Percentiles rank a stretch among this genome's conserved stretches.
phyloP scores from a whole-genome alignment of 129 eudicot genomes.

The Flaveria robusta region DNA sequence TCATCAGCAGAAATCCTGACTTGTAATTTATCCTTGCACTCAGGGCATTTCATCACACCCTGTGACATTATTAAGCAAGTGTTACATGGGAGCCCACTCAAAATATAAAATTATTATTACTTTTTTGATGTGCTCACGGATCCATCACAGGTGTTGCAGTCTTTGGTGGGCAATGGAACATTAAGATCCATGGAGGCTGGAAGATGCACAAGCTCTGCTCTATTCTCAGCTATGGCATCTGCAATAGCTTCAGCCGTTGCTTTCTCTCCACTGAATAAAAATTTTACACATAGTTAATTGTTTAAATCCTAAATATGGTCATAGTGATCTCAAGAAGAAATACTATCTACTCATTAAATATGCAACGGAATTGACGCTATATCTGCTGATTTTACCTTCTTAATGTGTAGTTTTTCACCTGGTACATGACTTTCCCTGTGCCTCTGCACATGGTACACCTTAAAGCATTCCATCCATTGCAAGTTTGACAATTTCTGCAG shows the following conservation, averaged over 20 bases:
- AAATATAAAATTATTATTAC: neutral
- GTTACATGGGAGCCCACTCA: constrained; percentile 8
- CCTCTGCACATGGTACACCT: constrained; percentile 96
- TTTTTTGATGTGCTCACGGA: constrained; percentile 56
- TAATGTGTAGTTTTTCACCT: constrained; percentile 72
- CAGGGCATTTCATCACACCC: constrained; percentile 96
- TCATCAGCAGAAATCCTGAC: constrained; percentile 87
- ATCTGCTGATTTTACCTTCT: constrained; percentile 53
- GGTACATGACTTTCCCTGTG: constrained; percentile 83
- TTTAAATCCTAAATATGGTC: neutral
- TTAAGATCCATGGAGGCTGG: constrained; percentile 73
- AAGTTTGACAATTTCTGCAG: constrained; percentile 72
- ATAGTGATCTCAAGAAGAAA: neutral
- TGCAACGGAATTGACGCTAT: neutral
- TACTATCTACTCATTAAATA: constrained; percentile 1
- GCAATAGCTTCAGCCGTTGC: constrained; percentile 85
- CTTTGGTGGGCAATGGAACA: constrained; percentile 85
- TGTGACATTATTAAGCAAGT: constrained; percentile 39
- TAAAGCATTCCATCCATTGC: constrained; percentile 92
- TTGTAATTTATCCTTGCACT: constrained; percentile 75
- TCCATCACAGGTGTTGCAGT: constrained; percentile 91
- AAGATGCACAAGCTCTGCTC: constrained; percentile 86
- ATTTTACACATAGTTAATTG: neutral
- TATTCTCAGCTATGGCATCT: constrained; percentile 76
- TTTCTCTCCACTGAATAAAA: constrained; percentile 74